phyloP scores from a whole-genome alignment of 1,139 yeast genomes.

The Taphrina wiesneri region DNA sequence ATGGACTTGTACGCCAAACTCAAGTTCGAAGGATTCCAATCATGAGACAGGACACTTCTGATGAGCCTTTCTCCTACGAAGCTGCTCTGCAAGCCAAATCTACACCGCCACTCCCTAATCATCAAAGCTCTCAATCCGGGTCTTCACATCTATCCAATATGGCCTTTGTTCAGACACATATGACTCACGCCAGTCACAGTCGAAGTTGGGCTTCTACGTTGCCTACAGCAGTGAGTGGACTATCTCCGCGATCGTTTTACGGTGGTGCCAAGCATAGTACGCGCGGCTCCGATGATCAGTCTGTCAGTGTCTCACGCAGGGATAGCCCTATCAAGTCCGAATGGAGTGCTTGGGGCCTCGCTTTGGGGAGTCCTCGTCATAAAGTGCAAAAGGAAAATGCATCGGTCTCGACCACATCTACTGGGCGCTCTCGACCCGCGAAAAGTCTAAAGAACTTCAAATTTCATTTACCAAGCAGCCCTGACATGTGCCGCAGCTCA shows the following conservation, averaged over 20 bases:
- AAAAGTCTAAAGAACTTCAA: background rate
- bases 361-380: slow-evolving; percentile 9
- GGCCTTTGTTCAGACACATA: background rate
- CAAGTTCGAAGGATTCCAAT: background rate
- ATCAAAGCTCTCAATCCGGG: background rate
- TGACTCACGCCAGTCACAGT: background rate
- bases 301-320: background rate
- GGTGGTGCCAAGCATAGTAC: background rate
- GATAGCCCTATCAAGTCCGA: background rate
- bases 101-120: background rate
- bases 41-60: slow-evolving; percentile 2
- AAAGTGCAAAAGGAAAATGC: background rate
- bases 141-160: background rate
- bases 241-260: background rate
- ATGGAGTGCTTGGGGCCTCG: slow-evolving; percentile 6
- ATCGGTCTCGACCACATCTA: slow-evolving; percentile 10
- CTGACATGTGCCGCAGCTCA: background rate
- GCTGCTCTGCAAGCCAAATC: slow-evolving; percentile 9
- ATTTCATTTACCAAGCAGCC: slow-evolving; percentile 13
- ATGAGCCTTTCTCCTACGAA: slow-evolving; percentile 17
- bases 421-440: background rate
- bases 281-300: background rate
- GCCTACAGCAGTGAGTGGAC: background rate
- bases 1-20: background rate
- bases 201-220: slow-evolving; percentile 21